Conservation (phyloP, 805 yeast genomes). For the Metschnikowia anglica region DNA sequence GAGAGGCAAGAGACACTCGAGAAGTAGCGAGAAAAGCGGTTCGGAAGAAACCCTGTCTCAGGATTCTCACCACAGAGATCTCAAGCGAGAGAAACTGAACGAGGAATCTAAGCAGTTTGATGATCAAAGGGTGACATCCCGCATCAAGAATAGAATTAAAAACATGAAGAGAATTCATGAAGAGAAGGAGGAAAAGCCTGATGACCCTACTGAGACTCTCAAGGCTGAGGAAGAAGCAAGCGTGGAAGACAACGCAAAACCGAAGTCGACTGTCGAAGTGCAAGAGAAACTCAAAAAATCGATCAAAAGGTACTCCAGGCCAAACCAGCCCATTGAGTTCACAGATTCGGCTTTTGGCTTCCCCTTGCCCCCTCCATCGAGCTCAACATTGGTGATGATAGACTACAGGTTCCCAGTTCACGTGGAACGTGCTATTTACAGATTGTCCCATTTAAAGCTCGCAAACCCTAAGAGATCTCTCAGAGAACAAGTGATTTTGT, state of each 20-base stretch:
- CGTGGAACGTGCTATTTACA: constrained; percentile 92
- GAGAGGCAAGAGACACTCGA: constrained; percentile 4
- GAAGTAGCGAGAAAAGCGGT: constrained; percentile 4
- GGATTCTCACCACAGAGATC: constrained; percentile 2
- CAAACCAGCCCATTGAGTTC: constrained; percentile 48
- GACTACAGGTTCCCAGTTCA: constrained; percentile 89
- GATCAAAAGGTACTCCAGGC: constrained; percentile 40
- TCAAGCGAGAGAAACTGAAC: constrained; percentile 2
- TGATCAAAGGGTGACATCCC: constrained; percentile 14
- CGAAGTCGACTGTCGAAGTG: constrained; percentile 38
- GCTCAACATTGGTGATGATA: constrained; percentile 74
- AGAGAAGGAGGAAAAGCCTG: constrained; percentile 11
- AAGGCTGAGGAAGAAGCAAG: constrained; percentile 9
- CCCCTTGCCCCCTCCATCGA: constrained; percentile 78
- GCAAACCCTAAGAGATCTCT: constrained; percentile 92
- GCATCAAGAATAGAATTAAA: constrained; percentile 19
- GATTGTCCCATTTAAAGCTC: constrained; percentile 87
- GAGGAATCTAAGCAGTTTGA: constrained; percentile 11
- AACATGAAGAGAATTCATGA: constrained; percentile 18
- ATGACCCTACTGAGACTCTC: not conserved
- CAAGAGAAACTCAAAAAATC: constrained; percentile 45
- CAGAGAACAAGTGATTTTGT: constrained; percentile 86
- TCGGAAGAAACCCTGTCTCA: constrained; percentile 3
- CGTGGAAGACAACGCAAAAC: constrained; percentile 23
- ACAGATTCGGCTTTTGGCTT: constrained; percentile 85